Conservation (phyloP, 2,329 filamentous ascomycete genomes). For the Pseudocercospora cruenta region DNA sequence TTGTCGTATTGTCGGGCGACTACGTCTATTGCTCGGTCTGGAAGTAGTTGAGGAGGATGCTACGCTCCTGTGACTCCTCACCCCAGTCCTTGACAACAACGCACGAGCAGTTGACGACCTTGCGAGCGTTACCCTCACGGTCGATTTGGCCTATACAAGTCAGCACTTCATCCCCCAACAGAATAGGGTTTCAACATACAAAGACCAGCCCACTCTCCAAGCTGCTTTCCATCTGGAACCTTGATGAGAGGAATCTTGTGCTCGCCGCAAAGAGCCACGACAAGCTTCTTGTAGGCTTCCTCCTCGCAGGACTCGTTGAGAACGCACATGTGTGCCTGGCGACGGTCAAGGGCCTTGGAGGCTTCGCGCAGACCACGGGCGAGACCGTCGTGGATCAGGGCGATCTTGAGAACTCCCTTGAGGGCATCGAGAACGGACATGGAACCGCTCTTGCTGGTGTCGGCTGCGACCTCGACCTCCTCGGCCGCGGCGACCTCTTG, state of each 20-base stretch:
- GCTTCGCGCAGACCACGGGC: constrained; percentile 98
- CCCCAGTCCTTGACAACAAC: constrained; percentile 99
- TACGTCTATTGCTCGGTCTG: constrained; percentile 69
- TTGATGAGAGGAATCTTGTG: constrained; percentile 99
- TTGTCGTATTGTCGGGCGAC: background rate
- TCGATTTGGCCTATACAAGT: constrained; percentile 80
- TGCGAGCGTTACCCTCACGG: constrained; percentile 98
- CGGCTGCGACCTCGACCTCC: constrained; percentile 95
- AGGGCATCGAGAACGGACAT: constrained; percentile 98
- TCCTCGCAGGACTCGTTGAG: constrained; percentile 99
- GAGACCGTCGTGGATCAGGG: constrained; percentile 99
- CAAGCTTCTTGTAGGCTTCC: constrained; percentile 99
- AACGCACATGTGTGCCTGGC: constrained; percentile 99
- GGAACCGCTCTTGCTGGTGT: constrained; percentile 74
- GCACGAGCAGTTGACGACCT: constrained; percentile 99
- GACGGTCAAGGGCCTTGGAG: constrained; percentile 96
- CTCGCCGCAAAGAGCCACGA: constrained; percentile 97
- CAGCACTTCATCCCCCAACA: constrained; percentile 9
- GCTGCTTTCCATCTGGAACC: constrained; percentile 99
- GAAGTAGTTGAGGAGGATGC: constrained; percentile 99
- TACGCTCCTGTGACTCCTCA: constrained; percentile 99
- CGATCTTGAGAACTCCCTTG: constrained; percentile 98
- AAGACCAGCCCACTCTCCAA: constrained; percentile 99
- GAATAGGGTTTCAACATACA: constrained; percentile 74
- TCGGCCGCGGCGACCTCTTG: constrained; percentile 71